Evolutionary conservation across 2,329 filamentous ascomycete genomes (phyloP).

Genomic region (Ustulina deusta): DNA sequence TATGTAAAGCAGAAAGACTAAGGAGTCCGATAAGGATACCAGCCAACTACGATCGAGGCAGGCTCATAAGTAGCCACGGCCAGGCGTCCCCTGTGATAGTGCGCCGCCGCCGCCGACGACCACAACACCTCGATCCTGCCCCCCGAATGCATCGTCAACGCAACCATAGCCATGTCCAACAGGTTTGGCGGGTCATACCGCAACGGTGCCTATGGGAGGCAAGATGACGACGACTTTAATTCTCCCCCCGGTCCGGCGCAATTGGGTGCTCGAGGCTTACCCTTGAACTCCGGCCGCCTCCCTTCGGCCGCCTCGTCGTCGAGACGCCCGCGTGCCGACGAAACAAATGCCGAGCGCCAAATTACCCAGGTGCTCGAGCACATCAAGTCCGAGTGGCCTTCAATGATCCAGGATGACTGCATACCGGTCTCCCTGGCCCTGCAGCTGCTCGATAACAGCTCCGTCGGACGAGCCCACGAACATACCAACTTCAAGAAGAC

Average conservation of each 20-base stretch:
- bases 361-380: slow-evolving; percentile 77
- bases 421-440: slow-evolving; percentile 95
- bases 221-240: slow-evolving; percentile 62
- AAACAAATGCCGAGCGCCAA: slow-evolving; percentile 66
- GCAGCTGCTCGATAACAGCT: slow-evolving; percentile 93
- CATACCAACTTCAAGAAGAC: slow-evolving; percentile 86
- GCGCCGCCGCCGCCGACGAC: not conserved
- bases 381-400: slow-evolving; percentile 90
- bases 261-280: slow-evolving; percentile 49
- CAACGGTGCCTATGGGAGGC: slow-evolving; percentile 58
- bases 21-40: not conserved
- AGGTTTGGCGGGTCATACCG: slow-evolving; percentile 63
- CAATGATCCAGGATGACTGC: slow-evolving; percentile 89
- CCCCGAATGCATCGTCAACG: slow-evolving; percentile 47
- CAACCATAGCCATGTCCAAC: slow-evolving; percentile 64
- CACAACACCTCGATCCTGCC: slow-evolving; percentile 14
- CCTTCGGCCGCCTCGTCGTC: slow-evolving; percentile 45
- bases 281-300: slow-evolving; percentile 48
- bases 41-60: not conserved
- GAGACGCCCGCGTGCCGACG: slow-evolving; percentile 44
- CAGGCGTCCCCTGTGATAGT: not conserved
- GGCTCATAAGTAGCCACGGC: not conserved
- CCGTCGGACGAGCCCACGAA: slow-evolving; percentile 89
- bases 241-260: slow-evolving; percentile 53
- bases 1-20: not conserved